Conservation (phyloP, 1,284 basidiomycete species). For the Irpex rosettiformis region DNA sequence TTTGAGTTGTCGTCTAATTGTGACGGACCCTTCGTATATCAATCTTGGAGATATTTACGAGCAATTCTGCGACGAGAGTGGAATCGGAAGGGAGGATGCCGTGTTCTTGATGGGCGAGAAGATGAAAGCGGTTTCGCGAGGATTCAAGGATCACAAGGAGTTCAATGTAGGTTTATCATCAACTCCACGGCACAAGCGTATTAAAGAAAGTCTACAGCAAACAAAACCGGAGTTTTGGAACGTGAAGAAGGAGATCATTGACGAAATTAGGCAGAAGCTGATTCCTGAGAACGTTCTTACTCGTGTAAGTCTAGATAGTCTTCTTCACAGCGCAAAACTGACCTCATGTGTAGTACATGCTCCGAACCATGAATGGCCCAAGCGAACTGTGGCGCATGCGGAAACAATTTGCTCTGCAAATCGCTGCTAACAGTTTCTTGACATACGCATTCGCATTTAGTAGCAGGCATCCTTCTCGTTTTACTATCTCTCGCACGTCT, state of each 20-base stretch:
- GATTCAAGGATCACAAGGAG: conserved; percentile 50
- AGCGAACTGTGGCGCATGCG: conserved; percentile 95
- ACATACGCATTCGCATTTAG: conserved; percentile 88
- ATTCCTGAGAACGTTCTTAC: conserved; percentile 88
- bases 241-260: conserved; percentile 85
- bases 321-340: background rate
- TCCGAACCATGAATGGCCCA: conserved; percentile 79
- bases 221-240: conserved; percentile 69
- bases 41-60: conserved; percentile 95
- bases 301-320: conserved; percentile 52
- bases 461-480: conserved; percentile 81
- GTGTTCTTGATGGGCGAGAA: conserved; percentile 84
- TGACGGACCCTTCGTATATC: conserved; percentile 90
- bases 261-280: conserved; percentile 89
- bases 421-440: conserved; percentile 89
- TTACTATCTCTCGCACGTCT: conserved; percentile 87
- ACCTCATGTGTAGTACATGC: conserved; percentile 70
- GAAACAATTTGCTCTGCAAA: conserved; percentile 93
- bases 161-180: conserved; percentile 40
- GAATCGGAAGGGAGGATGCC: conserved; percentile 88
- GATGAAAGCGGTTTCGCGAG: conserved; percentile 64
- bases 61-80: conserved; percentile 75
- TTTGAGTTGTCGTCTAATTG: conserved; percentile 81
- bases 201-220: conserved; percentile 34
- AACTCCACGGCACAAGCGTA: background rate